Conservation (phyloP, 306 rosid species). For the Neltuma alba region DNA sequence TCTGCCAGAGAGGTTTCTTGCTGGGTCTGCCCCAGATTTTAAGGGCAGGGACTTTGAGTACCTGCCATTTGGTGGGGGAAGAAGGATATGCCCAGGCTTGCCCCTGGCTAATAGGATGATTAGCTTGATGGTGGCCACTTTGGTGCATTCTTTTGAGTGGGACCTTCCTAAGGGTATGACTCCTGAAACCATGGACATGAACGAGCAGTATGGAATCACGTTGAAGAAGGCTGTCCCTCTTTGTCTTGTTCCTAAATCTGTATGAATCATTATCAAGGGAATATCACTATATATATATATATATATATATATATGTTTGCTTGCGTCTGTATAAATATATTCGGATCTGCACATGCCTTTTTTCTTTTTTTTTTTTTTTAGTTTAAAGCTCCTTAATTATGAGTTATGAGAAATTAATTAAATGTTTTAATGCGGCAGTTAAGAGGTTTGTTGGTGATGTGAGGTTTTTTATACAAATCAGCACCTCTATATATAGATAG, state of each 20-base stretch:
- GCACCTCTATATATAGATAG: background rate
- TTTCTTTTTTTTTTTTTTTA: too few relatives aligned
- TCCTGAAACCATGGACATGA: constrained; percentile 51
- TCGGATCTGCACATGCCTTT: too few relatives aligned
- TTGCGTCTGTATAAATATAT: too few relatives aligned
- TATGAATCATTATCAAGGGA: background rate
- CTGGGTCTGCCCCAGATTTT: constrained; percentile 28
- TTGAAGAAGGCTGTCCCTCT: constrained; percentile 62
- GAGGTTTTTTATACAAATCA: too few relatives aligned
- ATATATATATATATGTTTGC: background rate
- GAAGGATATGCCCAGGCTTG: constrained; percentile 71
- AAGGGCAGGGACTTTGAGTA: constrained; percentile 59
- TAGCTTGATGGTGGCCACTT: constrained; percentile 47
- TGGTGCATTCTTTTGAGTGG: constrained; percentile 63
- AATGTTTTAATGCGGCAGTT: background rate
- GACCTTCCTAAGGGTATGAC: constrained; percentile 51
- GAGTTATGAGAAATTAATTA: background rate
- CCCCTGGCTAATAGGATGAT: constrained; percentile 62
- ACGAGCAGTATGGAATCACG: constrained; percentile 59
- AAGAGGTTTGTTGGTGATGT: background rate
- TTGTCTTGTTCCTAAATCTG: constrained; percentile 41
- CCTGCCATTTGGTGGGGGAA: constrained; percentile 64
- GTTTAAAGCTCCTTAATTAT: too few relatives aligned
- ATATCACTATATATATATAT: too few relatives aligned
- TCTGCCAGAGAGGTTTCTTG: constrained; percentile 55